These are phyloP conservation scores for Aureobasidium namibiae DNA, from an alignment of 2,329 filamentous ascomycete genomes.

Conservation along the genomic window DNA sequence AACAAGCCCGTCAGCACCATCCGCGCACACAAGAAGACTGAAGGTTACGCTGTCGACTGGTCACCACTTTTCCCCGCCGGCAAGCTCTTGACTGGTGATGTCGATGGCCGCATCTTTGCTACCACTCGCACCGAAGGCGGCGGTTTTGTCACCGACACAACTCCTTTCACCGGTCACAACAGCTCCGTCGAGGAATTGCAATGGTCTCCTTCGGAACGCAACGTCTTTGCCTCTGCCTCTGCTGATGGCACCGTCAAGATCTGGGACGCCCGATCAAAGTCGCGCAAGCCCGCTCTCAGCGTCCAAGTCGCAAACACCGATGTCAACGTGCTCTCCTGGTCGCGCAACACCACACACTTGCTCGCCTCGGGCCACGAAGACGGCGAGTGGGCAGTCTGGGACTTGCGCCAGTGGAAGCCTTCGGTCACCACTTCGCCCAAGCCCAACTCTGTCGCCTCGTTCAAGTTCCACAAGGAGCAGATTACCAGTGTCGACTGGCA, in stretches of 20 bases:
- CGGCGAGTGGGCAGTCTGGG: slow-evolving; percentile 92
- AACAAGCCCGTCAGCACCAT: slow-evolving; percentile 85
- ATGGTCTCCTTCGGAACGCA: slow-evolving; percentile 89
- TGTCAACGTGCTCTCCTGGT: slow-evolving; percentile 97
- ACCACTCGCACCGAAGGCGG: slow-evolving; percentile 83
- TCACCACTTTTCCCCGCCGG: slow-evolving; percentile 71
- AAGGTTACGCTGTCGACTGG: slow-evolving; percentile 98
- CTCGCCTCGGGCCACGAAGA: slow-evolving; percentile 90
- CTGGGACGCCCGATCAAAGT: slow-evolving; percentile 91
- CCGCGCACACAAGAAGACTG: slow-evolving; percentile 73
- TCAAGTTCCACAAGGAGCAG: slow-evolving; percentile 92
- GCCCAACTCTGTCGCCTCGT: slow-evolving; percentile 80
- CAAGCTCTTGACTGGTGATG: slow-evolving; percentile 86
- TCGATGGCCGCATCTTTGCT: slow-evolving; percentile 78
- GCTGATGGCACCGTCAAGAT: slow-evolving; percentile 92
- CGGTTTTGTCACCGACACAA: slow-evolving; percentile 78
- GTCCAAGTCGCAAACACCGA: slow-evolving; percentile 77
- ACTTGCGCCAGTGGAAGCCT: slow-evolving; percentile 85
- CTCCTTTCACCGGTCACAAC: slow-evolving; percentile 74
- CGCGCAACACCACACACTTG: slow-evolving; percentile 75
- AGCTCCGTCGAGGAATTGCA: slow-evolving; percentile 89
- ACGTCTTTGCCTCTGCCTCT: slow-evolving; percentile 89
- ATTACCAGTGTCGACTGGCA: slow-evolving; percentile 97
- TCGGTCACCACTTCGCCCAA: slow-evolving; percentile 33
- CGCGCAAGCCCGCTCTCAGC: slow-evolving; percentile 75